phyloP scores from a whole-genome alignment of 1,139 yeast species.

The Protomyces arabidopsidicola region DNA sequence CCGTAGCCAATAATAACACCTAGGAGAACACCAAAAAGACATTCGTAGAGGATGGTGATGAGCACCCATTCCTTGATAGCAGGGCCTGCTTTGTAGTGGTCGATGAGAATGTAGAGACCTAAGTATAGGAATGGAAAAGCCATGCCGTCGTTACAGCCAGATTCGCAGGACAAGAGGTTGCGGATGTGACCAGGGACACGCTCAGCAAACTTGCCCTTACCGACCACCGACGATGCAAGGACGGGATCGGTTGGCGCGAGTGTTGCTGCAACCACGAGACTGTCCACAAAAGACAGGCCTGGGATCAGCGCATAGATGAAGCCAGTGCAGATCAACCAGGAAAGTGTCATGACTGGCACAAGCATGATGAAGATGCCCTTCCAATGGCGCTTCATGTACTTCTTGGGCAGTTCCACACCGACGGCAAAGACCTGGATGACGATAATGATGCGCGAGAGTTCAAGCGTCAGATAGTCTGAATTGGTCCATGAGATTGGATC shows the following conservation, averaged over 20 bases:
- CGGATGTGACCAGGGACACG: conserved; percentile 96
- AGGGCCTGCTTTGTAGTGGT: conserved; percentile 25
- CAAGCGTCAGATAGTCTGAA: conserved; percentile 77
- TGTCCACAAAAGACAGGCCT: conserved; percentile 68
- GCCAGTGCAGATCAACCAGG: conserved; percentile 84
- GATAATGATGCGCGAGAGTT: conserved; percentile 78
- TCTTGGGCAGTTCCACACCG: conserved; percentile 91
- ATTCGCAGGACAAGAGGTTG: conserved; percentile 83
- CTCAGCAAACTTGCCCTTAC: conserved; percentile 94
- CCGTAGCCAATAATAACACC: conserved; percentile 74
- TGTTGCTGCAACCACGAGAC: conserved; percentile 81
- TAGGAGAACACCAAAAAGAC: conserved; percentile 73
- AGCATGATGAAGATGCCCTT: conserved; percentile 69
- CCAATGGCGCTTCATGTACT: conserved; percentile 91
- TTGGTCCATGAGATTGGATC: conserved; percentile 89
- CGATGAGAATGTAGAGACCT: conserved; percentile 49
- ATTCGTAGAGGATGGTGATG: conserved; percentile 77
- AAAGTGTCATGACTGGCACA: conserved; percentile 89
- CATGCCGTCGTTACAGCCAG: conserved; percentile 98
- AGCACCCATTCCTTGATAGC: conserved; percentile 58
- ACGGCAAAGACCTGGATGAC: conserved; percentile 95
- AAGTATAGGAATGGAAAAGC: conserved; percentile 90
- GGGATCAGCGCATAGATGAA: conserved; percentile 85
- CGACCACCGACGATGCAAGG: conserved; percentile 95
- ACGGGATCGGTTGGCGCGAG: conserved; percentile 98